Evolutionary conservation across 164 flowering plant species (phyloP).

Genomic region (Pachysandra terminalis): DNA sequence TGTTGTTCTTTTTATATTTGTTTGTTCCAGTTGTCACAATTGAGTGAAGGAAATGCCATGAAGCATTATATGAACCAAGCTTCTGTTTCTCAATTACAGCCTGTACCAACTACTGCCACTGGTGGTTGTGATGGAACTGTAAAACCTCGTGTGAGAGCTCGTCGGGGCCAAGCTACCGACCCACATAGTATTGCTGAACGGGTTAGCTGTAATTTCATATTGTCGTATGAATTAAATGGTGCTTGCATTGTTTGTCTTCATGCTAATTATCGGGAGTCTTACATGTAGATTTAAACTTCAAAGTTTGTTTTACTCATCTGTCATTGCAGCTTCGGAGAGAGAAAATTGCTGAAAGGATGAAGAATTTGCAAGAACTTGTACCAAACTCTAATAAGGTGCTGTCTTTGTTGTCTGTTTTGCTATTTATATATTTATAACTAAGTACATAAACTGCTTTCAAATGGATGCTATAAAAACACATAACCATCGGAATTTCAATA

Average conservation of each 20-base stretch:
- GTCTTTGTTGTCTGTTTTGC: background rate
- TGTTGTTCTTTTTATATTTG: background rate
- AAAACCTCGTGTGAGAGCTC: constrained; percentile 45
- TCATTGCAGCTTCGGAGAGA: constrained; percentile 54
- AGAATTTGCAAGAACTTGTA: constrained; percentile 58
- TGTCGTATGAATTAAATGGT: background rate
- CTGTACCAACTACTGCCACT: constrained; percentile 14
- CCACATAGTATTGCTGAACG: constrained; percentile 72
- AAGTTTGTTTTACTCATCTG: background rate
- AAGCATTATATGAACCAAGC: constrained; percentile 15
- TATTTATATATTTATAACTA: background rate
- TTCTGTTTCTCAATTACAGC: constrained; percentile 20
- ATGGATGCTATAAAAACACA: too few species aligned
- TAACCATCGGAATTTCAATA: too few species aligned
- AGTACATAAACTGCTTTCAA: background rate
- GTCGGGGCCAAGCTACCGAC: constrained; percentile 68
- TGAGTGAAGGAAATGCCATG: constrained; percentile 16
- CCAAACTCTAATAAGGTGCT: constrained; percentile 59
- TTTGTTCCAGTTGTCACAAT: constrained; percentile 14
- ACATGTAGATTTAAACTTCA: background rate
- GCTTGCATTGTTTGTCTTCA: background rate
- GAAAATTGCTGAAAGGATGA: constrained; percentile 64
- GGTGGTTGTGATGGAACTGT: constrained; percentile 25
- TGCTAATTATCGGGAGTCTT: background rate
- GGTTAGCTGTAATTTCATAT: constrained; percentile 24